Conservation (phyloP, 2,329 filamentous ascomycete genomes). For the Herpotrichia juniperi region DNA sequence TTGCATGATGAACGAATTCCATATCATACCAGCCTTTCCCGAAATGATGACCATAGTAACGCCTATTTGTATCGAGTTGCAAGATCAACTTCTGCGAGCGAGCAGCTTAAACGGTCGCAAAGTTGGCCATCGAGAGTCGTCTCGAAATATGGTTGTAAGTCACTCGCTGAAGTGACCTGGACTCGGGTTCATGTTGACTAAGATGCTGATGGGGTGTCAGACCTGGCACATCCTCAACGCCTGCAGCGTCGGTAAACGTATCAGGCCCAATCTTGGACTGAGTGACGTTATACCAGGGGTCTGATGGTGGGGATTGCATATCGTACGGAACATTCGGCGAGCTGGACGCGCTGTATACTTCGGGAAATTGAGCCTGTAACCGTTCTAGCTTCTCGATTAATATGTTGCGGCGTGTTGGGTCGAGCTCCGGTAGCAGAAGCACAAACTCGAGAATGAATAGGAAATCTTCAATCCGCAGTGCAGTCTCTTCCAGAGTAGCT, state of each 20-base stretch:
- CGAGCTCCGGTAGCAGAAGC: conserved; percentile 56
- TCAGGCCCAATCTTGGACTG: conserved; percentile 38
- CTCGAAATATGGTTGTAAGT: conserved; percentile 43
- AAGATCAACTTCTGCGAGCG: too few species aligned
- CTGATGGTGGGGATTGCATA: conserved; percentile 31
- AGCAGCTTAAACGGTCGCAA: conserved; percentile 7
- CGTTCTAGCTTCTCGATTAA: conserved; percentile 50
- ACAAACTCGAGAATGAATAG: conserved; percentile 59
- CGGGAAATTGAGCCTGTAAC: conserved; percentile 43
- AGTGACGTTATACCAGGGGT: conserved; percentile 43
- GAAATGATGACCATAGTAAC: too few species aligned
- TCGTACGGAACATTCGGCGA: conserved; percentile 39
- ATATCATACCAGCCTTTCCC: too few species aligned
- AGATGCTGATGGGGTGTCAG: neutral
- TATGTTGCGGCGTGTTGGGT: conserved; percentile 54
- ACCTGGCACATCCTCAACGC: neutral
- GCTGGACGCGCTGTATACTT: conserved; percentile 38
- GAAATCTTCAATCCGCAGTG: conserved; percentile 60
- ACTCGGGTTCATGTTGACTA: neutral
- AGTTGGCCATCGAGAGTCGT: conserved; percentile 32
- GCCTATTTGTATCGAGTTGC: too few species aligned
- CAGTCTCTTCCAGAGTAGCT: conserved; percentile 53
- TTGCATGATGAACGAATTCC: too few species aligned
- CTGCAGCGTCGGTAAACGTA: neutral
- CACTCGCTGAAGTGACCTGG: conserved; percentile 26